phyloP scores from a whole-genome alignment of 2,329 filamentous ascomycete species.

The Ceratocystis ficicola region DNA sequence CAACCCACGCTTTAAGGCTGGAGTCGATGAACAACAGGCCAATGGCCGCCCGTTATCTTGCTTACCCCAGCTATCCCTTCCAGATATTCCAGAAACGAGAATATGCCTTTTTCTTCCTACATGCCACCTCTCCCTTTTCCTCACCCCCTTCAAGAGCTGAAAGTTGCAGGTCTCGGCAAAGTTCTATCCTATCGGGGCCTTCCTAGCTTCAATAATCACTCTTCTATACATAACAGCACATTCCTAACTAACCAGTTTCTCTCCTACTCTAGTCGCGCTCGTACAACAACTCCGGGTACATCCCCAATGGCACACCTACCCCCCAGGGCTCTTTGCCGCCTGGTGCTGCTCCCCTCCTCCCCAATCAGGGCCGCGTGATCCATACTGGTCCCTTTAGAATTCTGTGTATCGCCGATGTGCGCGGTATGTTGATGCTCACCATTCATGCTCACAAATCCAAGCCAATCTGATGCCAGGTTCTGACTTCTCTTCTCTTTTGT shows the following conservation, averaged over 20 bases:
- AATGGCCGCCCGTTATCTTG: background rate
- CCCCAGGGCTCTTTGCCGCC: constrained; percentile 31
- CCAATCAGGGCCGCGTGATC: constrained; percentile 55
- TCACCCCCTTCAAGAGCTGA: background rate
- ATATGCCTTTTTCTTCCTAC: constrained; percentile 14
- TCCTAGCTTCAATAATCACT: background rate
- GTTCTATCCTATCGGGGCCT: constrained; percentile 1
- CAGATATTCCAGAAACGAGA: background rate
- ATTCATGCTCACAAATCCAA: background rate
- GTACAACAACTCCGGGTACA: constrained; percentile 44
- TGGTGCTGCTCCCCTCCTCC: constrained; percentile 52
- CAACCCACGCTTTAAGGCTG: background rate
- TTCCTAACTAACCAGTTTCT: constrained; percentile 24
- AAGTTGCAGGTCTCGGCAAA: constrained; percentile 22
- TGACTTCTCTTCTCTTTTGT: background rate
- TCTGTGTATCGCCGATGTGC: constrained; percentile 59
- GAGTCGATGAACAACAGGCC: background rate
- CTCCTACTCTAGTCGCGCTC: constrained; percentile 30
- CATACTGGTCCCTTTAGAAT: constrained; percentile 55
- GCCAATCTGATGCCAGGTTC: constrained; percentile 22
- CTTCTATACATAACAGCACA: constrained; percentile 8
- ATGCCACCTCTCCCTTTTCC: background rate
- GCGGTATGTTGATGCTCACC: constrained; percentile 39
- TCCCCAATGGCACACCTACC: constrained; percentile 49
- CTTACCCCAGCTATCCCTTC: background rate